phyloP scores from a whole-genome alignment of 176 grass and related monocot genomes.

The Saccharum spontaneum region DNA sequence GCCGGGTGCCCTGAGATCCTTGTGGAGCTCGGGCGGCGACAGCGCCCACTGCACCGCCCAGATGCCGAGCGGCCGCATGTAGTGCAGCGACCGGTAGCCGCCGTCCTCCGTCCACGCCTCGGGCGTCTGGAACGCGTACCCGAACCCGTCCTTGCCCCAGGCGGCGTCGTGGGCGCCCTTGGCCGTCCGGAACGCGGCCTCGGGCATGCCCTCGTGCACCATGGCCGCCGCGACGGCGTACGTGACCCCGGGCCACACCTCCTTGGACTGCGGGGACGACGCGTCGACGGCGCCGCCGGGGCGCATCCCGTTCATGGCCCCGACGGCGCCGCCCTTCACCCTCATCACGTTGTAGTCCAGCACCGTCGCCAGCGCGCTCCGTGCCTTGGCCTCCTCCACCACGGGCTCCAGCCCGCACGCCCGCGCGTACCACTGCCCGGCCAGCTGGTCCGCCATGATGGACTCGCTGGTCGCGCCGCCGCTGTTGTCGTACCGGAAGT shows the following conservation, averaged over 20 bases:
- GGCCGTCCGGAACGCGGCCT: constrained; percentile 72
- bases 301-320: constrained; percentile 82
- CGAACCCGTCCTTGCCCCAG: constrained; percentile 71
- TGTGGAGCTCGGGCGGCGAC: constrained; percentile 53
- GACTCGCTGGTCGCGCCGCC: constrained; percentile 55
- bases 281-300: constrained; percentile 54
- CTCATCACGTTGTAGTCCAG: constrained; percentile 79
- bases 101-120: constrained; percentile 73
- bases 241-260: constrained; percentile 84
- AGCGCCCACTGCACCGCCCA: constrained; percentile 96
- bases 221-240: constrained; percentile 74
- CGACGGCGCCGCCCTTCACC: constrained; percentile 53
- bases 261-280: constrained; percentile 73
- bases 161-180: constrained; percentile 67
- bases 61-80: constrained; percentile 79
- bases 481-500: constrained; percentile 82
- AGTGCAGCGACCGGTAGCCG: constrained; percentile 68
- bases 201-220: constrained; percentile 82
- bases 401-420: constrained; percentile 64
- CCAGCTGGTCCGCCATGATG: constrained; percentile 80
- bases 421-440: constrained; percentile 73
- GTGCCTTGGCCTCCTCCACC: constrained; percentile 59
- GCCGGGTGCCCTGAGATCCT: background rate
- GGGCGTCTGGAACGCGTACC: constrained; percentile 86
- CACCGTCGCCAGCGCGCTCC: constrained; percentile 52